Conservation (phyloP, 805 yeast genomes). For the Vanderwaltozyma tropicalis region DNA sequence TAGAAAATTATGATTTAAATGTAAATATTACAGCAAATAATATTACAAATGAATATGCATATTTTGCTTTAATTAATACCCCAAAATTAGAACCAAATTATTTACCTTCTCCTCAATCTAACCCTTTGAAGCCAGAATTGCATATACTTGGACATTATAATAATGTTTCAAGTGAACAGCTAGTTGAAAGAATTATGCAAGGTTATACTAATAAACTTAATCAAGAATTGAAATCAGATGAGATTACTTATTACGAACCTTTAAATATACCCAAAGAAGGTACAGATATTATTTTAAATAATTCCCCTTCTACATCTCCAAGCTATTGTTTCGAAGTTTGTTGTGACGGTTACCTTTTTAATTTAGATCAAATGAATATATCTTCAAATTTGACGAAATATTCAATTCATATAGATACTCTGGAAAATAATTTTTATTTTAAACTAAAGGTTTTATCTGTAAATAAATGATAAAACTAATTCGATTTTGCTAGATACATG, state of each 20-base stretch:
- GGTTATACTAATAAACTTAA: conserved; percentile 16
- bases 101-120: conserved; percentile 24
- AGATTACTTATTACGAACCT: conserved; percentile 9
- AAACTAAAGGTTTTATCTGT: background rate
- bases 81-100: conserved; percentile 23
- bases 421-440: background rate
- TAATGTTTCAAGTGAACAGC: conserved; percentile 4
- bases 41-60: conserved; percentile 10
- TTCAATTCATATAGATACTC: background rate
- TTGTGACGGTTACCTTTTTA: conserved; percentile 23
- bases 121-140: conserved; percentile 13
- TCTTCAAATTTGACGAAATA: background rate
- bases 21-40: conserved; percentile 7
- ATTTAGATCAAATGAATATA: conserved; percentile 10
- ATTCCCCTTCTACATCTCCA: background rate
- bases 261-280: conserved; percentile 3
- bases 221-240: conserved; percentile 8
- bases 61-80: conserved; percentile 22
- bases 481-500: too few species aligned
- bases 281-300: conserved; percentile 11
- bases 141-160: conserved; percentile 19
- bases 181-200: conserved; percentile 15
- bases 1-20: conserved; percentile 30
- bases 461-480: background rate
- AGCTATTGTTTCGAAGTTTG: conserved; percentile 18